Evolutionary conservation across 352 stramenopile genomes (phyloP).

Genomic region (Globisporangium camurandrum): DNA sequence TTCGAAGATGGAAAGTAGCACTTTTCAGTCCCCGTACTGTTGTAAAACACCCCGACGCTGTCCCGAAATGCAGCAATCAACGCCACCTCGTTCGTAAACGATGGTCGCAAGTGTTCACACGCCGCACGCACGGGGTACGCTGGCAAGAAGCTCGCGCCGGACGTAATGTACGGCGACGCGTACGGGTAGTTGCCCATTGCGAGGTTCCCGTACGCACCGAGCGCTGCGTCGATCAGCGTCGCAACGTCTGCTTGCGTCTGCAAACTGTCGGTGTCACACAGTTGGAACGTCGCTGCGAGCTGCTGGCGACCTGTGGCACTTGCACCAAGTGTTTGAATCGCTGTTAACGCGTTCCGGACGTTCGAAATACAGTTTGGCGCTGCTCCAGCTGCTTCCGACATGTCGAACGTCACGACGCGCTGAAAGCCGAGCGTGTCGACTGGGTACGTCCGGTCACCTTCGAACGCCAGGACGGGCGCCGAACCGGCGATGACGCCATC

Average conservation of each 20-base stretch:
- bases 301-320: constrained; percentile 35
- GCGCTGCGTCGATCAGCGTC: constrained; percentile 48
- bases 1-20: constrained; percentile 26
- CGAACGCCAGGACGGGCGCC: constrained; percentile 79
- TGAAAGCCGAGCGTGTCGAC: constrained; percentile 62
- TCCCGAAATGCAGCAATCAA: constrained; percentile 50
- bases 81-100: constrained; percentile 24
- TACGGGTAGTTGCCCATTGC: constrained; percentile 97
- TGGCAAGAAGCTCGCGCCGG: constrained; percentile 71
- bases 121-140: constrained; percentile 86
- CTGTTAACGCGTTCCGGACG: constrained; percentile 49
- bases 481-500: constrained; percentile 89
- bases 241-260: constrained; percentile 35
- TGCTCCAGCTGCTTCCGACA: constrained; percentile 56
- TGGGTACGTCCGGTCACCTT: constrained; percentile 31
- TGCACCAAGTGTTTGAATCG: constrained; percentile 42
- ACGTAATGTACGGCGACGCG: constrained; percentile 91
- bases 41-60: constrained; percentile 70
- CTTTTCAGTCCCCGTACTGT: constrained; percentile 40
- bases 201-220: constrained; percentile 86
- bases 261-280: constrained; percentile 48
- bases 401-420: constrained; percentile 49
- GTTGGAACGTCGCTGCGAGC: constrained; percentile 29
- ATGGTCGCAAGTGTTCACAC: constrained; percentile 54
- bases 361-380: constrained; percentile 68